Conservation (phyloP, 202 grass and related monocot species). For the Digitaria exilis region DNA sequence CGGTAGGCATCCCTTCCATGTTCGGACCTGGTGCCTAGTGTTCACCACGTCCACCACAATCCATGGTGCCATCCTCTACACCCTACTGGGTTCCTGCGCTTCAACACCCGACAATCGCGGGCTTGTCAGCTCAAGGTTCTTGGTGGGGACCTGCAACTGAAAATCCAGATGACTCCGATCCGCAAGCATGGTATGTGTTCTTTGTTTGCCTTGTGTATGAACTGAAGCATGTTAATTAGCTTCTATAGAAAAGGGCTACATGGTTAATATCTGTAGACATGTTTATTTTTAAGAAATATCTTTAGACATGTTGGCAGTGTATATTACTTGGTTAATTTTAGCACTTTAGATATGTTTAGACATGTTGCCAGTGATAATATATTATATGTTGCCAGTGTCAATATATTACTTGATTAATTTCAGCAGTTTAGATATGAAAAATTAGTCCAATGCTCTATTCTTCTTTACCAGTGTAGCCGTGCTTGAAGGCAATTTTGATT, state of each 20-base stretch:
- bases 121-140: not conserved
- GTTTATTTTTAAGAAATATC: too few relatives aligned
- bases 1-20: not conserved
- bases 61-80: not conserved
- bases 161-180: not conserved
- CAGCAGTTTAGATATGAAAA: too few relatives aligned
- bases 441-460: not conserved
- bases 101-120: not conserved
- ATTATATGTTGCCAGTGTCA: too few relatives aligned
- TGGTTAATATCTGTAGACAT: too few relatives aligned
- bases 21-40: not conserved
- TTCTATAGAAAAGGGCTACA: too few relatives aligned
- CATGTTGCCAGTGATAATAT: too few relatives aligned
- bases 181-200: not conserved
- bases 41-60: not conserved
- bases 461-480: not conserved
- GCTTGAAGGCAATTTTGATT: not conserved
- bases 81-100: not conserved
- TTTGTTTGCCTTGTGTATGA: not conserved
- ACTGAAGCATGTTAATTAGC: too few relatives aligned
- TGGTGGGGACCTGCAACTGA: not conserved
- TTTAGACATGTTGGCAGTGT: too few relatives aligned
- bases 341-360: too few relatives aligned
- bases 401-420: too few relatives aligned
- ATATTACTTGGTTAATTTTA: too few relatives aligned